Percentiles rank a stretch among this genome's conserved stretches.
phyloP scores from a whole-genome alignment of 1,139 yeast genomes.

The Yamadazyma friedrichii region DNA sequence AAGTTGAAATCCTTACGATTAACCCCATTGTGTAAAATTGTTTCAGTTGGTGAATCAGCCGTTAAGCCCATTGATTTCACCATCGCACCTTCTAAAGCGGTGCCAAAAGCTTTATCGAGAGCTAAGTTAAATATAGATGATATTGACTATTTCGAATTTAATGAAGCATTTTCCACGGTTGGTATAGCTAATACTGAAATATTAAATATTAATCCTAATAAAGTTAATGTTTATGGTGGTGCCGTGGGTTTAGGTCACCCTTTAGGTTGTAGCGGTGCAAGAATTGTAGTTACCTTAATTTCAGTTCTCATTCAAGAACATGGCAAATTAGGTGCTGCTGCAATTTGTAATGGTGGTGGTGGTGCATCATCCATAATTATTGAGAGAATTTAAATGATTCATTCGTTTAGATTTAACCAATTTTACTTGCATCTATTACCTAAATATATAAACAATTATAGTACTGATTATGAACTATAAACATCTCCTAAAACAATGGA shows the following conservation, averaged over 20 bases:
- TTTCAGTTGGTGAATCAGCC: constrained; percentile 98
- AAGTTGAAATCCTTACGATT: constrained; percentile 81
- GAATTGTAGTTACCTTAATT: constrained; percentile 82
- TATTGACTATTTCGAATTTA: constrained; percentile 82
- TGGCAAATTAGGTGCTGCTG: constrained; percentile 92
- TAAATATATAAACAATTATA: too few species aligned
- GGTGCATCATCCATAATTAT: constrained; percentile 67
- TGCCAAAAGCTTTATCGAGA: constrained; percentile 91
- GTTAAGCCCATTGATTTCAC: constrained; percentile 92
- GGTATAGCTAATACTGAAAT: constrained; percentile 86
- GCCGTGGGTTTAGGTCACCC: constrained; percentile 98
- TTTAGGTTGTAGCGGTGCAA: constrained; percentile 95
- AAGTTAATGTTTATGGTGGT: constrained; percentile 94
- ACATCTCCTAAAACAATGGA: constrained; percentile 40
- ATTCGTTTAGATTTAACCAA: neutral
- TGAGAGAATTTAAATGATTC: constrained; percentile 17
- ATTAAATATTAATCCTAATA: constrained; percentile 59
- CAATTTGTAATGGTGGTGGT: constrained; percentile 98
- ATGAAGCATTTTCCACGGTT: constrained; percentile 97
- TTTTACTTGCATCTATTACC: neutral
- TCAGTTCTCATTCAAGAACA: constrained; percentile 74
- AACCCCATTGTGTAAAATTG: constrained; percentile 81
- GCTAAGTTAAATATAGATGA: constrained; percentile 62
- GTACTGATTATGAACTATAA: constrained; percentile 14
- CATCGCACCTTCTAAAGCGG: constrained; percentile 88